Conservation (phyloP, 306 rosid genomes). For the Begonia fuchsioides region DNA sequence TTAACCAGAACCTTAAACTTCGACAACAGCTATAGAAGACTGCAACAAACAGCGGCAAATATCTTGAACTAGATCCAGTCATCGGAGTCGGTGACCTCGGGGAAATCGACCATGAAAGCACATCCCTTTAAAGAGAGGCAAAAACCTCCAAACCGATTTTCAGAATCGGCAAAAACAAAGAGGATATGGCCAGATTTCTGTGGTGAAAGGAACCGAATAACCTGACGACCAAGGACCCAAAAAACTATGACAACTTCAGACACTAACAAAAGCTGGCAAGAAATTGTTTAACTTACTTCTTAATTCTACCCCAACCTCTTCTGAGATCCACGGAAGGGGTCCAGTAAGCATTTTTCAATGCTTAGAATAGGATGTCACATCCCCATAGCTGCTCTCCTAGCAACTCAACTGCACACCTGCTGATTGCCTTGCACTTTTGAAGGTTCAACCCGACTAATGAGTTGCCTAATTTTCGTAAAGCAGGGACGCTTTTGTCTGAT, state of each 20-base stretch:
- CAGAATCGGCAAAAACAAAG: constrained; percentile 52
- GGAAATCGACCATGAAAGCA: constrained; percentile 32
- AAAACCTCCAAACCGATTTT: constrained; percentile 43
- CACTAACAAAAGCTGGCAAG: constrained; percentile 11
- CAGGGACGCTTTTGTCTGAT: constrained; percentile 49
- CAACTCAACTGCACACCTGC: constrained; percentile 29
- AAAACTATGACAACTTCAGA: constrained; percentile 38
- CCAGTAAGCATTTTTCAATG: too few relatives aligned
- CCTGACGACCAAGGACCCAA: constrained; percentile 61
- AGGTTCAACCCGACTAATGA: constrained; percentile 67
- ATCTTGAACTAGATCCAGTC: constrained; percentile 5
- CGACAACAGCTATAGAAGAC: background rate
- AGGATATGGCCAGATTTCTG: constrained; percentile 37
- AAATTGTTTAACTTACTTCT: constrained; percentile 16
- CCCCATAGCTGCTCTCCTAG: constrained; percentile 55
- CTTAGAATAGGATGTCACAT: constrained; percentile 66
- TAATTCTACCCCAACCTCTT: constrained; percentile 1
- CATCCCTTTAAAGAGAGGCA: constrained; percentile 27
- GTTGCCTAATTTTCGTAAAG: constrained; percentile 45
- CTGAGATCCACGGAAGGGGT: too few relatives aligned
- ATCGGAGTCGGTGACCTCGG: constrained; percentile 29
- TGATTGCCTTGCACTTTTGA: constrained; percentile 52
- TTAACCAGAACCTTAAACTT: too few relatives aligned
- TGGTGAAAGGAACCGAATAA: constrained; percentile 49
- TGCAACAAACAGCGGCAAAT: background rate